Evolutionary conservation across 1,284 basidiomycete genomes (phyloP), one percentile per base, ranked within the genome.

Genomic region (Cryptococcus deneoformans): DNA sequence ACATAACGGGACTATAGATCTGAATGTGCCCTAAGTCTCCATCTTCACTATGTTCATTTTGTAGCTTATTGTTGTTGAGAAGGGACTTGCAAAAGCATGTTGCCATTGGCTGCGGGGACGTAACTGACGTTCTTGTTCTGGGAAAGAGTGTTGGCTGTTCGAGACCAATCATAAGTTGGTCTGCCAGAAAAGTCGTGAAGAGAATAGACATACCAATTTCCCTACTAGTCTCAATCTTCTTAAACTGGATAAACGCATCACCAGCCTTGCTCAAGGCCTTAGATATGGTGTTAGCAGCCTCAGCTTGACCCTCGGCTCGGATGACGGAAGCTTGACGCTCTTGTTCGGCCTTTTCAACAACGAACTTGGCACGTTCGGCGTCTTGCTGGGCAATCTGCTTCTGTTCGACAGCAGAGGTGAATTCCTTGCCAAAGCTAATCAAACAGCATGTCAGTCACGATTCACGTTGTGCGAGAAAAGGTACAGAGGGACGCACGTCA

Each of bases 241-340:
- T 84, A 77, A 99, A 87, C 60, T 92, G 88, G 56, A 99, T 86
- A 78, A 98, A 92, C 42, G 92, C 95, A 71, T 97, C 93, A 16
- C 95, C 96, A 2, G 93, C 94, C 81, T 88, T 91, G 71, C 91
- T 88, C 72, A 76, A 57, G n/a, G 96, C 92, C 61, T 82, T 84
- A 12, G 92, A 95, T 72, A 99, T 97, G 57, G 92, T 94, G 57
- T 86, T 81, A 6, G 93, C 93, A 8, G 95, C 96, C 80, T 99
- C 94, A 4, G 95, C 95, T 81, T 99, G 95, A 60, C 96, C 96
- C 78, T 99, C 95, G 1, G 96, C 94, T 56, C 96, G 87, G 63
- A 99, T 97, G 63, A 99, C 94, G 6, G 92, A 88, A 1, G 95
- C 96, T 81, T 99, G 95, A 58, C 94, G 87, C 79, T 99, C 96